Evolutionary conservation across 768 basidiomycete species (phyloP), one percentile per base, ranked within the genome.

Genomic region (Phaeolepiota aurea): DNA sequence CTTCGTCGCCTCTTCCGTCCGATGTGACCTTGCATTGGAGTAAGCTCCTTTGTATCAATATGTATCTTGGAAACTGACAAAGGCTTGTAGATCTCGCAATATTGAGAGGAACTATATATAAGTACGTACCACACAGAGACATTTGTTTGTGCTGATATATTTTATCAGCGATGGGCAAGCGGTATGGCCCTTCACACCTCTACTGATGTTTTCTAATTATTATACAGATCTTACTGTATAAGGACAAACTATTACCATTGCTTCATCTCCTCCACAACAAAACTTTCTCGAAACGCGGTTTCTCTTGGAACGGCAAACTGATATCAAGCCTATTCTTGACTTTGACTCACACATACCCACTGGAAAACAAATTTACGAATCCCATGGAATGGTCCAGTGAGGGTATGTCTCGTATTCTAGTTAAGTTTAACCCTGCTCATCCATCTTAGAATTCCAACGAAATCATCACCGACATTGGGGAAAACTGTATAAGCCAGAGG

Each of bases 21-120:
- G 88, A 91, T 57, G 85, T 85, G 3, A 88, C 87, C 13, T 66
- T 94, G 37, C 88, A 92, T 51, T 90, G 87, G 84, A 87, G 84
- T 86, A 59, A 41, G 79, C 16, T 52, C 28, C 19, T 22, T 14
- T 46, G 39, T 35, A 5, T 12, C 12, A 32, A 32, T 10, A 12
- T 41, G 28, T 42, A 25, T 28, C 16, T 11, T 3, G 7, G 32
- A 32, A 9, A 40, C 19, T 44, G 20, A 44, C 12, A 4, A 11
- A 45, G 19, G 11, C 11, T 37, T 41, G 4, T 42, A 84, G 83
- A 86, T 62, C 63, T 87, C 31, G 82, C 82, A 0, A 77, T 90
- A 30, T 57, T 90, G 16, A 71, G 82, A 36, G 87, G 87, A n/a
- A 68, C 79, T n/a, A 76, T 88, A 48, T 82, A 80, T 52, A 83